These are phyloP conservation scores for Globisporangium cystogenes DNA, from an alignment of 352 stramenopile species.

Conservation along the genomic window DNA sequence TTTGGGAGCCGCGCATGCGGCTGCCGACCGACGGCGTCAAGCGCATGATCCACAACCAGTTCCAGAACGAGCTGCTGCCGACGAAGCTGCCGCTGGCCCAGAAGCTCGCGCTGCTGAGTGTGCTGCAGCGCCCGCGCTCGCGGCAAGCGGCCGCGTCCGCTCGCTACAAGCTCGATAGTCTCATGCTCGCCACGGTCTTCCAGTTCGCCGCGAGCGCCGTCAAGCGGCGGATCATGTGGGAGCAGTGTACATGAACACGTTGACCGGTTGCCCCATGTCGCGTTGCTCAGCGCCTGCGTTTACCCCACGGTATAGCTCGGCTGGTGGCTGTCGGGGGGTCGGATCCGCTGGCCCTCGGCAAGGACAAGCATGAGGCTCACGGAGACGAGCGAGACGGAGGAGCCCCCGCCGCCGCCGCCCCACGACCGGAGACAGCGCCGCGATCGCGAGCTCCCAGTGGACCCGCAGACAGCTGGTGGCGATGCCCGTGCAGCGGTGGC, in stretches of 20 bases:
- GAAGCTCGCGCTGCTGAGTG: constrained; percentile 8
- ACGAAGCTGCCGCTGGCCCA: background rate
- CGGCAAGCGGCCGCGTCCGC: background rate
- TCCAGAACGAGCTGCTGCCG: constrained; percentile 1
- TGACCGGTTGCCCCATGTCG: no score
- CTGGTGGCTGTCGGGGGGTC: no score
- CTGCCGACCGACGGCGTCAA: background rate
- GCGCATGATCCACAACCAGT: background rate
- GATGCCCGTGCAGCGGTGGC: no score
- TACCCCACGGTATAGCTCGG: no score
- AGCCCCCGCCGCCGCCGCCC: no score
- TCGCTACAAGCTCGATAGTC: background rate
- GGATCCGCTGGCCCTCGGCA: no score
- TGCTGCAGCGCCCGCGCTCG: background rate
- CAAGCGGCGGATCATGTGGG: constrained; percentile 6
- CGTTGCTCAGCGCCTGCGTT: no score
- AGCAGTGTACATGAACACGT: background rate
- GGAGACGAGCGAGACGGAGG: no score
- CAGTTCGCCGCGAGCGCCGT: constrained; percentile 2
- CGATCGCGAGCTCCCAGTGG: no score
- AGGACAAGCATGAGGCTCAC: no score
- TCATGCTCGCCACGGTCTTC: constrained; percentile 8
- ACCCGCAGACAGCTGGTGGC: no score
- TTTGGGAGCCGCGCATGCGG: background rate
- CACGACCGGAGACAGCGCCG: no score